Percentiles rank a stretch among this genome's conserved stretches.
These are phyloP conservation scores for Trifolium dubium DNA, from an alignment of 306 rosid genomes.

Conservation along the genomic window DNA sequence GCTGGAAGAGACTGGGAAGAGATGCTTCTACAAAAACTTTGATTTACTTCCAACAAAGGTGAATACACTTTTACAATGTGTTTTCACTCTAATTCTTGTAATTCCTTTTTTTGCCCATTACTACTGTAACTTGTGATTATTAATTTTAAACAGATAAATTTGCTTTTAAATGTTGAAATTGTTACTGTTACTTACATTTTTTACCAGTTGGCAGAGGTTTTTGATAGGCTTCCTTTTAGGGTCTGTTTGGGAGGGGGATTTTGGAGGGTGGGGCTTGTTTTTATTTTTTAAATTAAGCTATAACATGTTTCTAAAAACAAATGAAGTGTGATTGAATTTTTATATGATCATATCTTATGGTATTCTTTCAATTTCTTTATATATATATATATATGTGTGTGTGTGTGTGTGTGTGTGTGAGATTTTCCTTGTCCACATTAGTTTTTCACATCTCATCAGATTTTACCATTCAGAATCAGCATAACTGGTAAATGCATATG, in stretches of 20 bases:
- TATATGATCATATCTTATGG: too few relatives aligned
- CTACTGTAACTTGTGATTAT: not conserved
- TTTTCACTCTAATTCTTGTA: not conserved
- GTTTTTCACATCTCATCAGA: not conserved
- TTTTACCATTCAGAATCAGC: slow-evolving; percentile 2
- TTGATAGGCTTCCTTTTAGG: not conserved
- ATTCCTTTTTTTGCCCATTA: slow-evolving; percentile 3
- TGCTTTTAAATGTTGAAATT: not conserved
- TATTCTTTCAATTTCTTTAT: too few relatives aligned
- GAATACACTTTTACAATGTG: not conserved
- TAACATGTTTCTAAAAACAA: too few relatives aligned
- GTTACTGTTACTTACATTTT: not conserved
- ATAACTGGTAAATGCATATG: slow-evolving; percentile 14
- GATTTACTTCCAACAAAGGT: slow-evolving; percentile 92
- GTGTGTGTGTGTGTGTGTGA: too few relatives aligned
- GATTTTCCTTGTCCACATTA: not conserved
- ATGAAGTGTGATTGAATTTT: too few relatives aligned
- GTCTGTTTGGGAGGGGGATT: not conserved
- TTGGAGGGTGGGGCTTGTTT: not conserved
- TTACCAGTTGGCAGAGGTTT: not conserved
- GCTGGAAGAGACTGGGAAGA: slow-evolving; percentile 80
- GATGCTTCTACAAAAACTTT: slow-evolving; percentile 70
- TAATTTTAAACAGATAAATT: too few relatives aligned
- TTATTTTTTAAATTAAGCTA: too few relatives aligned
- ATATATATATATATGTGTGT: too few relatives aligned